Evolutionary conservation across 1,139 yeast genomes (phyloP), one percentile per base, ranked within the genome.

Genomic region (Sugiyamaella paludigena): DNA sequence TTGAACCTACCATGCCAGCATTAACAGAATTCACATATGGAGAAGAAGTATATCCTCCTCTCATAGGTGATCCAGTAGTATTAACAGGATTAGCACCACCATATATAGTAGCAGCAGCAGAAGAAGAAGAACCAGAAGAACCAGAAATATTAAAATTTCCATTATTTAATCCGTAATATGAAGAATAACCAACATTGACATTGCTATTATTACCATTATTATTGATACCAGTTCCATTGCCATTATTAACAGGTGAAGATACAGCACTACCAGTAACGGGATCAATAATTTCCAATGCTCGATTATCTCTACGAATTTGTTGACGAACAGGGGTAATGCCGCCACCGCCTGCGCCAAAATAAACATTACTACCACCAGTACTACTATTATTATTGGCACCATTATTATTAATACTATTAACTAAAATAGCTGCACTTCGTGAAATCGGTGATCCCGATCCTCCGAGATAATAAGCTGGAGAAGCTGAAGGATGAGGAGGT

Each of bases 191-290:
- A 16, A 6, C 33, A 11, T 36, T 15, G 16, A 13, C 7, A 27
- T 11, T 16, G 9, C 42, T 19, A 9, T 16, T 13, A 12, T n/a
- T 33, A 12, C 36, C 16, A 10, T 10, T 19, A 10, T n/a, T 10
- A 33, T 33, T 13, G 10, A 9, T 12, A 13, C 38, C 38, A 16
- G 19, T 7, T 35, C 40, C 40, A 16, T 28, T 28, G 27, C 28
- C 27, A 36, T 24, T 35, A n/a, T 19, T 24, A 36, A 41, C 40
- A 11, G 87, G 83, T 24, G 86, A 80, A 4, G 75, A 75, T 26
- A 83, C 79, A 59, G 83, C 74, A 70, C 80, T 65, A 43, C 84
- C 84, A 11, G 88, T 83, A 50, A 75, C 80, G 7, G 91, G 91
- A 63, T 84, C 83, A 50, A 84, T 79, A 54, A 84, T 83, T 59